Base-by-base conservation (phyloP, 139 green algal genomes). In the Deuterostichococcus epilithicus region DNA sequence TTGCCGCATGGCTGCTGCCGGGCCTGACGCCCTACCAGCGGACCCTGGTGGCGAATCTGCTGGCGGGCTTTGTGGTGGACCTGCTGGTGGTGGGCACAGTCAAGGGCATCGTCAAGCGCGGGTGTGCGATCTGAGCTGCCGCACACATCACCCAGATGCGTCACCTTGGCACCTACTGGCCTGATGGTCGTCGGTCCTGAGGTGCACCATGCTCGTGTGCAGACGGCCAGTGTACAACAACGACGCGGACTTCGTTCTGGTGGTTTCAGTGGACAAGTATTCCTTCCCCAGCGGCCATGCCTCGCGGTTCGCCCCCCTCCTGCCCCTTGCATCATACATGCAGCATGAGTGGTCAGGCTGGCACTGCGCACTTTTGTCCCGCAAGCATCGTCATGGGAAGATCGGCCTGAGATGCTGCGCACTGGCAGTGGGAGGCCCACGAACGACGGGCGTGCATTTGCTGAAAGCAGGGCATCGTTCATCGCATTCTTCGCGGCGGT, bases 201-300 rank as follows among this genome's bases (percentile, higher is more conserved):
- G 8, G 42, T 52, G 42, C 42, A 52, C 42, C 8, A 8, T 8
- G 42, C 42, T 28, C 13, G 3, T 63, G 10, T 28, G 13, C 52
- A 63, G 52, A 28, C 72, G 88, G n/a, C 88, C 88, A 3, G 70
- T 80, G 0, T 90, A 92, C 79, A 92, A 90, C 67, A 70, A 85
- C 2, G 59, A 42, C 18, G 77, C 76, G 0, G 87, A 92, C 72
- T 90, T 88, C 42, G 42, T 81, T 15, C 71, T 90, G 10, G 83
- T 92, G 13, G 87, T 92, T 25, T 58, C 82, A 3, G 88, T 92
- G 25, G 88, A 92, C 74, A 59, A 76, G 32, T 89, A 80, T 39
- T 89, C 81, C 38, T 92, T 92, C 58, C 88, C 88, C 20, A 85
- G 74, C 45, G 88, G 88, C 30, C 88, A 92, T 75, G 78, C 85